These are phyloP conservation scores for Knufia fluminis DNA, from an alignment of 2,329 filamentous ascomycete species.

Conservation along the genomic window DNA sequence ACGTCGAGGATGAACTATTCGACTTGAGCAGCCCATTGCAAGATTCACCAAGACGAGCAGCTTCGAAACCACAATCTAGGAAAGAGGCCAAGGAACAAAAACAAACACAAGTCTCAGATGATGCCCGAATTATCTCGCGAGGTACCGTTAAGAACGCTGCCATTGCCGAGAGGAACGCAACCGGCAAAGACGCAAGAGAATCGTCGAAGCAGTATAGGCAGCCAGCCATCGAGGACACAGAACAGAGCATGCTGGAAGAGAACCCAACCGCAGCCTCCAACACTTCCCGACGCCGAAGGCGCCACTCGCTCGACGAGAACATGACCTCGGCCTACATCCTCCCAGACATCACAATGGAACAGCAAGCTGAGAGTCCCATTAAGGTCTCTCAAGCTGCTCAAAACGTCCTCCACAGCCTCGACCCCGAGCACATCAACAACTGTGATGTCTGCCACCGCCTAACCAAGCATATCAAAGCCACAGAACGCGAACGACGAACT, in stretches of 20 bases:
- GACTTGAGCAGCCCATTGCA: constrained; percentile 20
- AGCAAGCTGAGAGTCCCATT: constrained; percentile 16
- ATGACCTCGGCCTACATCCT: constrained; percentile 58
- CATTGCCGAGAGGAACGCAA: constrained; percentile 12
- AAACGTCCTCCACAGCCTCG: constrained; percentile 33
- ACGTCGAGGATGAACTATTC: constrained; percentile 21
- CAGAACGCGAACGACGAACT: background rate
- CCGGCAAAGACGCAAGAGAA: constrained; percentile 7
- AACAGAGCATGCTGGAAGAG: constrained; percentile 18
- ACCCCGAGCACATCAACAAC: constrained; percentile 43
- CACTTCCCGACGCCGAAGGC: constrained; percentile 42
- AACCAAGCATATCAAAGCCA: constrained; percentile 26
- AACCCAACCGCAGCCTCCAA: constrained; percentile 34
- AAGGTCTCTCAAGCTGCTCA: constrained; percentile 32
- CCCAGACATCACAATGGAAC: constrained; percentile 50
- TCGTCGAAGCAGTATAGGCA: constrained; percentile 13
- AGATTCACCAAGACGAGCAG: constrained; percentile 15
- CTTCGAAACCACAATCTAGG: constrained; percentile 10
- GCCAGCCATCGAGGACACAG: constrained; percentile 17
- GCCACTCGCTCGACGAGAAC: constrained; percentile 38
- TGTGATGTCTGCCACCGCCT: constrained; percentile 48
- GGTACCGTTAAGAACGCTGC: constrained; percentile 9
- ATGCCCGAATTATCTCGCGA: constrained; percentile 20
- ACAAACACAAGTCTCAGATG: constrained; percentile 18
- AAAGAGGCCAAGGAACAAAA: constrained; percentile 11